Base-by-base conservation (phyloP, 163 green algal genomes). In the Picocystis sp. region DNA sequence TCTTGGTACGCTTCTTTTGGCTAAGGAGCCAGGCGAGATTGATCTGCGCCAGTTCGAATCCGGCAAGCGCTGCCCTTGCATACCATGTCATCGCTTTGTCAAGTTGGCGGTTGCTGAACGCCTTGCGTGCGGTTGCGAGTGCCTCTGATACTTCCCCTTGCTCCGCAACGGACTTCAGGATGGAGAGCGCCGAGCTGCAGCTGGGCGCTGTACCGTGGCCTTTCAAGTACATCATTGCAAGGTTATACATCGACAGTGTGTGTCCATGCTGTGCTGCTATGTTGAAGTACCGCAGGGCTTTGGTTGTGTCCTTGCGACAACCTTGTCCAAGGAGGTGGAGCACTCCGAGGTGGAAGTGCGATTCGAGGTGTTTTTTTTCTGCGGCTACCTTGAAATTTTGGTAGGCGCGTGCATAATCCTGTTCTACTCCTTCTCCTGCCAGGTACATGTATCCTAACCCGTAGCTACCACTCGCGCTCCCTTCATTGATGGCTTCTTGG, bases 1-100 rank as follows among this genome's bases (percentile, higher is more conserved):
- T 55, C 19, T 25, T 21, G 12, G 43, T 17, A 23, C 42, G 22
- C 43, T 23, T 17, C 34, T 38, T 42, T 43, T 72, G 63, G 34
- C 77, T 64, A 50, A 96, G 66, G 72, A 95, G 81, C 73, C 77
- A 93, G 2, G 86, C 86, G 12, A 77, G 82, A 59, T 96, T 96
- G 58, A 57, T 73, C 67, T 87, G 75, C 5, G 58, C 84, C n/a
- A 86, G 53, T 71, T 93, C 83, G 14, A 79, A 61, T 22, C 86
- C 86, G 53, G 83, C 69, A 56, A 92, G 80, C 8, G 77, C 75
- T 1, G 76, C 79, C 19, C 77, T 67, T 47, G 92, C 63, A 69
- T 93, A 95, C 11, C 60, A 50, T 50, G 77, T 49, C 46, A 89
- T 59, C 9, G 77, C 72, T 14, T 54, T 38, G 47, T 38, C 29